Evolutionary conservation across 169 alveolate species (phyloP), one percentile per base, ranked within the genome.

Genomic region (Perkinsus olseni): DNA sequence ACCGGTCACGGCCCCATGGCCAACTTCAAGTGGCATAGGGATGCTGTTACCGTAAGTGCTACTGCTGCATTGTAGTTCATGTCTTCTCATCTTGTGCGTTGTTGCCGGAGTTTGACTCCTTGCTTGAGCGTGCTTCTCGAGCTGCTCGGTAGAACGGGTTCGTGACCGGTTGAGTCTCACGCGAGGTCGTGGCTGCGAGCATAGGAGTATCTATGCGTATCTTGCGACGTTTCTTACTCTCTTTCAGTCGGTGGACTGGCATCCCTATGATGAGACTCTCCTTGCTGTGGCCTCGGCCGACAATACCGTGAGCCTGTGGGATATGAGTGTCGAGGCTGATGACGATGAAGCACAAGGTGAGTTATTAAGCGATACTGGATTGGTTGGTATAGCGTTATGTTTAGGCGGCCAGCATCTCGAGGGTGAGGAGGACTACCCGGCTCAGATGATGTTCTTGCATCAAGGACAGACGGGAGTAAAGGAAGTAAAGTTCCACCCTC

Each of bases 251-350:
- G 91, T 96, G 20, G 92, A 93, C 94, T 96, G 96, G 95, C 95
- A 96, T 82, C 98, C 98, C 28, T 74, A 93, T 50, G 98, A 96
- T 93, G 97, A 95, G 74, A 93, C 96, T 74, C 96, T 95, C 48
- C 92, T 96, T 6, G 97, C 97, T 38, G 98, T 96, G 90, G 93
- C 95, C 28, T 95, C 97, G 40, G 98, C 96, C 91, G 98, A 96
- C 94, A 95, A 96, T 93, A 95, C 95, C 93, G 91, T 96, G 38
- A 93, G 96, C 20, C 92, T 96, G 39, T 96, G 98, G 97, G 98
- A 96, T 93, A 96, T 96, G 93, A 95, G 97, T 11, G 97, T 96
- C 45, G 98, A 96, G 90, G 96, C 96, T 74, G 98, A 96, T 93
- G 96, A 96, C 74, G 94, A 94, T 74, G 93, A 94, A 90, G 94